Base-by-base conservation (phyloP, 2,329 filamentous ascomycete species). In the Neonectria magnoliae region DNA sequence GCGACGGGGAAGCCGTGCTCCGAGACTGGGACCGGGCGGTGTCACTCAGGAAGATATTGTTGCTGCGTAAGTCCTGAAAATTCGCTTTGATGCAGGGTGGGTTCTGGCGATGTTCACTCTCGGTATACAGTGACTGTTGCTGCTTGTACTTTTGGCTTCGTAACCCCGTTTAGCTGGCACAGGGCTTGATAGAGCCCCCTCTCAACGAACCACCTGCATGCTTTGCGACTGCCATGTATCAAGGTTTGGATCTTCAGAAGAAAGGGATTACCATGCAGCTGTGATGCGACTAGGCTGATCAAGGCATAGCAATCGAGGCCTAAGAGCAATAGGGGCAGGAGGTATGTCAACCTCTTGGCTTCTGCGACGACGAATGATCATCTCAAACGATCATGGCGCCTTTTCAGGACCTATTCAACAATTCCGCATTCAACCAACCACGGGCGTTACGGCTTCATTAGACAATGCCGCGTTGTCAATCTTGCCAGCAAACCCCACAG, bases 401-500 rank as follows among this genome's bases (percentile, higher is more conserved):
- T 22, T n/a, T 45, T 62, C 45, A 18, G 41, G 27, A 18, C 38
- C 14, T 20, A 22, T 54, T 52, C 31, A 36, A 62, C 55, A 45
- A 45, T 62, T 52, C 53, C 16, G 18, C 7, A 4, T 27, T 9
- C 18, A 44, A 22, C 59, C 59, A 62, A 57, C 45, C 45, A 57
- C 22, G 13, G 16, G 38, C 18, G 41, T 27, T n/a, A 18, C 16
- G n/a, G 20, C 31, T 29, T 54, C 31, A 38, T 53, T 22, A 31
- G n/a, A 10, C 44, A 16, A 20, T 45, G 38, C 36, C 38, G 20
- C 45, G 20, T 57, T 33, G 52, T 22, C 44, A 45, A 57, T 20
- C 41, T 55, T 27, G 13, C 25, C 27, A n/a, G 42, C 33, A 53
- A 58, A 58, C 50, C 53, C 60, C 60, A 57, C 55, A 31, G 41